Conservation (phyloP, 169 alveolate genomes). For the Eimeria acervulina region DNA sequence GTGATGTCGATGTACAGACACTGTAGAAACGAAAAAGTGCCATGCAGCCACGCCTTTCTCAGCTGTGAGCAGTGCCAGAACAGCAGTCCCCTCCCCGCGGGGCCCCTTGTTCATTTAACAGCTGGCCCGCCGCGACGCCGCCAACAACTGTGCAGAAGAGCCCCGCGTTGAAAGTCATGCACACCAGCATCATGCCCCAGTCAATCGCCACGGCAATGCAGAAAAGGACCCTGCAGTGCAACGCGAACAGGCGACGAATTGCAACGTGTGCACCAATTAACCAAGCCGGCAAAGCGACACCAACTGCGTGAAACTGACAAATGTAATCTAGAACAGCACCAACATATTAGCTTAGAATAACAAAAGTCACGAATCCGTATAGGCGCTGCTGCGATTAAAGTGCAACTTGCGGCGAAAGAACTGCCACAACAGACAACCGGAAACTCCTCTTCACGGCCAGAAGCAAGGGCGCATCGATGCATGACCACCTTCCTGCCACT, state of each 20-base stretch:
- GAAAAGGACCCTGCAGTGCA: constrained; percentile 63
- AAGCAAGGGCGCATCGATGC: neutral
- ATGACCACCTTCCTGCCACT: neutral
- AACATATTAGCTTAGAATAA: neutral
- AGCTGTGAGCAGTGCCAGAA: constrained; percentile 37
- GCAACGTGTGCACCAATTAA: neutral
- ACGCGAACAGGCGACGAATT: neutral
- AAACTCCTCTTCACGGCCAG: neutral
- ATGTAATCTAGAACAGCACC: neutral
- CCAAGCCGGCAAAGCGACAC: neutral
- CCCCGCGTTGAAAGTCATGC: constrained; percentile 84
- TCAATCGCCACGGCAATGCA: constrained; percentile 74
- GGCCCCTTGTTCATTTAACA: neutral
- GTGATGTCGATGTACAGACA: neutral
- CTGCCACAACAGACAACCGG: neutral
- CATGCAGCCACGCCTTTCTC: neutral
- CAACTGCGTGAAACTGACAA: neutral
- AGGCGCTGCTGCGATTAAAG: neutral
- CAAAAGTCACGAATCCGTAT: no score
- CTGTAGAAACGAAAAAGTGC: neutral
- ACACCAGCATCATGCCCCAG: constrained; percentile 82
- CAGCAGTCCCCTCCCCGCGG: constrained; percentile 25
- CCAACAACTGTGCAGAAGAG: constrained; percentile 73
- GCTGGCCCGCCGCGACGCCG: constrained; percentile 80
- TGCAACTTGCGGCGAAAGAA: neutral